phyloP scores from a whole-genome alignment of 2,329 filamentous ascomycete species.

The Drechslerella dactyloides region DNA sequence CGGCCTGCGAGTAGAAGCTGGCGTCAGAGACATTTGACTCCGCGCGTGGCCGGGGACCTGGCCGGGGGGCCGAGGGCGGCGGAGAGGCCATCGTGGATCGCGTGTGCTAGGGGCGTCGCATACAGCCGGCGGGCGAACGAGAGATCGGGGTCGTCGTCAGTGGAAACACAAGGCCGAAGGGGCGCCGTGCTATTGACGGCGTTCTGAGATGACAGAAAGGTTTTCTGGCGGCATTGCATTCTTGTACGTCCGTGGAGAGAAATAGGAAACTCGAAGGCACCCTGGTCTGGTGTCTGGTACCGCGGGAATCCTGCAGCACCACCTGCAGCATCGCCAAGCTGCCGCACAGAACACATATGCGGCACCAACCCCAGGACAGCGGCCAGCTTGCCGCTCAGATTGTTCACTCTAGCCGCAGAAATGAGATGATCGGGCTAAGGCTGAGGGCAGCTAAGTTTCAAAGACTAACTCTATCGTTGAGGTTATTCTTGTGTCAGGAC shows the following conservation, averaged over 20 bases:
- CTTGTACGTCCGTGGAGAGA: neutral
- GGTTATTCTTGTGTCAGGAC: no score
- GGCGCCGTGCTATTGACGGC: neutral
- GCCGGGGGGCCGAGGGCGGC: slow-evolving; percentile 31
- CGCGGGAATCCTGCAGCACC: neutral
- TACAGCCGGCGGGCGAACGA: slow-evolving; percentile 11
- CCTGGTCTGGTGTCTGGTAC: neutral
- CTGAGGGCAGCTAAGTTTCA: no score
- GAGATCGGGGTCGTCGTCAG: slow-evolving; percentile 3
- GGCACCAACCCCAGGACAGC: no score
- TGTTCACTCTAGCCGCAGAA: no score
- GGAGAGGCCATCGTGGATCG: slow-evolving; percentile 41
- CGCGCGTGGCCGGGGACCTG: slow-evolving; percentile 40
- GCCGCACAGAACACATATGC: no score
- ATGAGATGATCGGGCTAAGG: no score
- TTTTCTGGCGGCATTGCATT: slow-evolving; percentile 9
- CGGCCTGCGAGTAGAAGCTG: slow-evolving; percentile 39
- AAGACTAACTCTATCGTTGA: no score
- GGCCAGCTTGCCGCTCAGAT: no score
- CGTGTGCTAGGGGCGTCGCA: slow-evolving; percentile 32
- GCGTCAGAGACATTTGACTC: slow-evolving; percentile 51
- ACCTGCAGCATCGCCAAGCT: neutral
- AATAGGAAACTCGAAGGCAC: slow-evolving; percentile 5
- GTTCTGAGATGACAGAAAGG: slow-evolving; percentile 1
- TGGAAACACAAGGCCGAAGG: neutral